Base-by-base conservation (phyloP, 2,329 filamentous ascomycete genomes). In the Pleomassaria siparia region DNA sequence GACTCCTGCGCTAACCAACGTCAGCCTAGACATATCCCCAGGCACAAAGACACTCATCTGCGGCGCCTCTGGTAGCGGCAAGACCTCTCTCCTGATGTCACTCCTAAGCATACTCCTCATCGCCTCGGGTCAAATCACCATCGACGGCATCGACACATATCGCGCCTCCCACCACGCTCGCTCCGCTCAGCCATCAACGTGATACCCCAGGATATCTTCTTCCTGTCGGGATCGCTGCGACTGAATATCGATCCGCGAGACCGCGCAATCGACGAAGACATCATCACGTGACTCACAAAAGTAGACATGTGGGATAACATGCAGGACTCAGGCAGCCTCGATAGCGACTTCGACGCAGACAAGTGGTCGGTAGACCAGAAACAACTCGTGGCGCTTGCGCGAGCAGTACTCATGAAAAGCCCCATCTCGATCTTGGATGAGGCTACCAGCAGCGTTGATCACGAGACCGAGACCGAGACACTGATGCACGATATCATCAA, bases 321-420 rank as follows among this genome's bases (percentile, higher is more conserved):
- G 13, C 54, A 63, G 4, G 37, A 55, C 0, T 28, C n/a, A 44
- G 37, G 55, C 22, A 41, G 44, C 32, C 48, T 54, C 7, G 51
- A 54, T 45, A 32, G 16, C 28, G 33, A 50, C 16, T 44, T 37
- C 6, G 29, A 37, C 9, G 25, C 33, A 12, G 26, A 36, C 2
- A 46, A 24, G 18, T 41, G 43, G 47, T 47, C 46, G 32, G 42
- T 45, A 13, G 84, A 83, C 0, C 82, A 86, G 60, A 77, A 75
- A 41, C 83, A 86, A 54, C 73, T 86, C 0, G 81, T 86, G 50
- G 80, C 76, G 49, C 74, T 87, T 0, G 82, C 78, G 0, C 68
- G 82, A 0, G 82, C 81, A 0, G 72, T 85, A n/a, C 62, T 86
- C 2, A 43, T 41, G 16, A 43, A 46, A 33, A 44, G 44, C 4